Evolutionary conservation across 192 early-diverging fungal species (phyloP).

Genomic region (Linnemannia hyalina): DNA sequence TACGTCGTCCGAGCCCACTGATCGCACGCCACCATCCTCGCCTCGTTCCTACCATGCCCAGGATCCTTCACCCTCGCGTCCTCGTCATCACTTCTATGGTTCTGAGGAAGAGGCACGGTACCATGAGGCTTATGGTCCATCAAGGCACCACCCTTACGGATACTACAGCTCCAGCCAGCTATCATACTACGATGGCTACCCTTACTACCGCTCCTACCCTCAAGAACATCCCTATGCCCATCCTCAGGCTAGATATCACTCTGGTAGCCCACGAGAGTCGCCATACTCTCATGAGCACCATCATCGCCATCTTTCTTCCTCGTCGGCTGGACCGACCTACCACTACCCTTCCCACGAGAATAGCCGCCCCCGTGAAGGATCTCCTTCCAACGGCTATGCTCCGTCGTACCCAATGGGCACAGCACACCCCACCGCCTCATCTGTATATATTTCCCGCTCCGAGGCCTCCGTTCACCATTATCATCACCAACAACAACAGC

Average conservation of each 20-base stretch:
- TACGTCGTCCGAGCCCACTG: slow-evolving; percentile 19
- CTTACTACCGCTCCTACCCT: slow-evolving; percentile 10
- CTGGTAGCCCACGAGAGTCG: slow-evolving; percentile 7
- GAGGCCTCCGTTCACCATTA: background rate
- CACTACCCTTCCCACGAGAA: slow-evolving; percentile 27
- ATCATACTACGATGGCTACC: background rate
- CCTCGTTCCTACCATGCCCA: slow-evolving; percentile 12
- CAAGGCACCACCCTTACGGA: slow-evolving; percentile 10
- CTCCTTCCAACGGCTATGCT: slow-evolving; percentile 21
- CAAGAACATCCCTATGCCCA: slow-evolving; percentile 1
- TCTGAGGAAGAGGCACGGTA: slow-evolving; percentile 4
- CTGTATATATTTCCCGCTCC: slow-evolving; percentile 22
- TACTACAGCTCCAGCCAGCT: slow-evolving; percentile 16
- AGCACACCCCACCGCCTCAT: background rate
- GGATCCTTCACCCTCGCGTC: slow-evolving; percentile 22
- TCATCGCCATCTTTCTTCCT: slow-evolving; percentile 14
- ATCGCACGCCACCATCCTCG: slow-evolving; percentile 39
- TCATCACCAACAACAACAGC: background rate
- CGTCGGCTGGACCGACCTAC: background rate
- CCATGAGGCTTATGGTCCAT: slow-evolving; percentile 1
- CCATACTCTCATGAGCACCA: slow-evolving; percentile 17
- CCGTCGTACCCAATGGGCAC: slow-evolving; percentile 36
- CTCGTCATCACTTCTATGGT: slow-evolving; percentile 17
- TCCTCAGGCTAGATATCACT: background rate
- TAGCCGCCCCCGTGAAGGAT: slow-evolving; percentile 13